Evolutionary conservation across 1,139 yeast genomes (phyloP).

Genomic region (Suhomyces bribrorum): DNA sequence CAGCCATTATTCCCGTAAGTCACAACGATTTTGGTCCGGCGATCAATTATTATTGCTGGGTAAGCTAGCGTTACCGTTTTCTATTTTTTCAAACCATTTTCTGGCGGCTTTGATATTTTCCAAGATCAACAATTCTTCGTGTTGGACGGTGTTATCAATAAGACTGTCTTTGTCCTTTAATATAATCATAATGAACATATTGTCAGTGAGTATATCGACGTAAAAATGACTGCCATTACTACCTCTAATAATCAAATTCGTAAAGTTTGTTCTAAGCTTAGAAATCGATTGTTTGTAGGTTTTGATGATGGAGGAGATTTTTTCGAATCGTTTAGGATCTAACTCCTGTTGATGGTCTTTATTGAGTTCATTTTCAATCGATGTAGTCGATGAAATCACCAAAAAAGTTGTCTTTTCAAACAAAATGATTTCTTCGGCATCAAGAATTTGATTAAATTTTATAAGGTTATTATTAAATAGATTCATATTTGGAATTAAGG

Average conservation of each 20-base stretch:
- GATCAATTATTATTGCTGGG: neutral
- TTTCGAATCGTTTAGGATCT: constrained; percentile 93
- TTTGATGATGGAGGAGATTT: constrained; percentile 89
- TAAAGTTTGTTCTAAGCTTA: constrained; percentile 82
- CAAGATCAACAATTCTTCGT: constrained; percentile 63
- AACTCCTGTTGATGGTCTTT: constrained; percentile 24
- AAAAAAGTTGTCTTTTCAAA: constrained; percentile 93
- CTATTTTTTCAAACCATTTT: constrained; percentile 64
- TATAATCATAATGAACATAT: constrained; percentile 76
- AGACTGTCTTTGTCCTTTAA: constrained; percentile 38
- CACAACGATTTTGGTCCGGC: no score
- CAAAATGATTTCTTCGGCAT: constrained; percentile 87
- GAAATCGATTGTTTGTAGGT: constrained; percentile 93
- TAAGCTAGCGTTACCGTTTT: constrained; percentile 18
- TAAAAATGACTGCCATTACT: constrained; percentile 65
- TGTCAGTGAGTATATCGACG: constrained; percentile 68
- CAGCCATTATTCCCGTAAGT: no score
- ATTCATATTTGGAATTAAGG: constrained; percentile 89
- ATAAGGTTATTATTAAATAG: constrained; percentile 74
- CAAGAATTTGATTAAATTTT: constrained; percentile 71
- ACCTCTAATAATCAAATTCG: constrained; percentile 75
- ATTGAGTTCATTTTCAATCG: constrained; percentile 25
- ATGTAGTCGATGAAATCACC: constrained; percentile 75
- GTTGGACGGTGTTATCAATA: constrained; percentile 36
- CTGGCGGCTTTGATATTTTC: constrained; percentile 71